Percentiles rank a stretch among this genome's conserved stretches.
Conservation (phyloP, 2,329 filamentous ascomycete species). For the Cytospora piceae region DNA sequence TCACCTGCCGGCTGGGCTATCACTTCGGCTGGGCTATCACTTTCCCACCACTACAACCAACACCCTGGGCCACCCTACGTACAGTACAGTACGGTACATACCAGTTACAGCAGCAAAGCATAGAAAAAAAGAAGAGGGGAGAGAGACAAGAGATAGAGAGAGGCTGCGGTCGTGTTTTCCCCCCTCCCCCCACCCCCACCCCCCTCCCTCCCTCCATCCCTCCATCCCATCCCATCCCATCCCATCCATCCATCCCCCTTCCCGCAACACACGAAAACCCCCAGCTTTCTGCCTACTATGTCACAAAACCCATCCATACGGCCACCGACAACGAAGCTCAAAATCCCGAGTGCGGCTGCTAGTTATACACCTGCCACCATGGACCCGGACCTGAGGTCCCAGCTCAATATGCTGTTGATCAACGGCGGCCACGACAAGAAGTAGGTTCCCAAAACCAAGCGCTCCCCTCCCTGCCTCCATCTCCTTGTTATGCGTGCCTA, state of each 20-base stretch:
- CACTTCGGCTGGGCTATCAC: no score
- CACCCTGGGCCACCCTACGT: neutral
- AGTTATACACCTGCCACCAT: constrained; percentile 64
- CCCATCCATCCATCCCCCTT: neutral
- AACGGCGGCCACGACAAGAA: constrained; percentile 62
- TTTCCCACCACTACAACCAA: no score
- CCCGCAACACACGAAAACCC: constrained; percentile 17
- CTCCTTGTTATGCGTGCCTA: neutral
- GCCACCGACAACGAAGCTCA: constrained; percentile 57
- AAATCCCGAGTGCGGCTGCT: constrained; percentile 62
- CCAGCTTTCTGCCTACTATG: constrained; percentile 29
- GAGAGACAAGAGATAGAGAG: neutral
- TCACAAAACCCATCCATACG: constrained; percentile 30
- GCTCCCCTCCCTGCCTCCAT: neutral
- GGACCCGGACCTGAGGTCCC: constrained; percentile 64
- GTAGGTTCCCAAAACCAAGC: constrained; percentile 44
- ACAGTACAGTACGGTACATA: neutral
- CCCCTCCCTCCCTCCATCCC: no score
- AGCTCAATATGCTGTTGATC: constrained; percentile 63
- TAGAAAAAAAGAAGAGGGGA: neutral
- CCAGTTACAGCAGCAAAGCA: neutral
- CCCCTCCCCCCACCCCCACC: neutral
- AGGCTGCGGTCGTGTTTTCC: constrained; percentile 3
- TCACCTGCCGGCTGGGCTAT: no score
- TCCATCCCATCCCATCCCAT: no score